Evolutionary conservation across 2,329 filamentous ascomycete genomes (phyloP).

Genomic region (Rutstroemia sp.): DNA sequence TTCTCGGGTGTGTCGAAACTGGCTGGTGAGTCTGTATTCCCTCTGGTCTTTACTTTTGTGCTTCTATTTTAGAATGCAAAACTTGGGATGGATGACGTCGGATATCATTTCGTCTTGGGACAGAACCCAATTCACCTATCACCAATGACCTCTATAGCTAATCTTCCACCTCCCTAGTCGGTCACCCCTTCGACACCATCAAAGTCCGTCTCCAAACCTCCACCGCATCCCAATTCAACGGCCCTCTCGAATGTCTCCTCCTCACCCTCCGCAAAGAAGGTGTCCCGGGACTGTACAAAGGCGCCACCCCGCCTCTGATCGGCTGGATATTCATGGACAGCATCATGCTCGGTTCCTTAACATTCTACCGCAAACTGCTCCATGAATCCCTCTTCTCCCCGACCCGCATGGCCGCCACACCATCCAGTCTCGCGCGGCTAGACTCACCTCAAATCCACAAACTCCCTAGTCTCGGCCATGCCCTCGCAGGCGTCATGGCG

Average conservation of each 20-base stretch:
- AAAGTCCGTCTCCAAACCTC: conserved; percentile 95
- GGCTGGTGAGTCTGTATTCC: conserved; percentile 49
- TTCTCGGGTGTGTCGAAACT: conserved; percentile 92
- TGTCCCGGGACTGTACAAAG: conserved; percentile 82
- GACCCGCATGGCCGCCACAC: conserved; percentile 28
- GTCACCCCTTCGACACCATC: conserved; percentile 85
- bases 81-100: not conserved
- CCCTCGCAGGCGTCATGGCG: conserved; percentile 77
- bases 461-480: conserved; percentile 74
- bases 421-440: conserved; percentile 15
- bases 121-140: too few relatives aligned
- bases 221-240: conserved; percentile 66
- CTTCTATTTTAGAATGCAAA: too few relatives aligned
- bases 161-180: conserved; percentile 34
- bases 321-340: conserved; percentile 99
- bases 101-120: not conserved
- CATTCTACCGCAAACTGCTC: conserved; percentile 78
- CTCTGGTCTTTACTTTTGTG: not conserved
- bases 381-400: conserved; percentile 71
- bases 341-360: conserved; percentile 84
- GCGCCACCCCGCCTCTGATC: conserved; percentile 81
- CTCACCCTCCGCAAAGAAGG: conserved; percentile 85
- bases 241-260: conserved; percentile 76
- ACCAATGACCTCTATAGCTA: not conserved
- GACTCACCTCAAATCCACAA: conserved; percentile 33